Evolutionary conservation across 179 eudicot species (phyloP).

Genomic region (Carnegiea gigantea): DNA sequence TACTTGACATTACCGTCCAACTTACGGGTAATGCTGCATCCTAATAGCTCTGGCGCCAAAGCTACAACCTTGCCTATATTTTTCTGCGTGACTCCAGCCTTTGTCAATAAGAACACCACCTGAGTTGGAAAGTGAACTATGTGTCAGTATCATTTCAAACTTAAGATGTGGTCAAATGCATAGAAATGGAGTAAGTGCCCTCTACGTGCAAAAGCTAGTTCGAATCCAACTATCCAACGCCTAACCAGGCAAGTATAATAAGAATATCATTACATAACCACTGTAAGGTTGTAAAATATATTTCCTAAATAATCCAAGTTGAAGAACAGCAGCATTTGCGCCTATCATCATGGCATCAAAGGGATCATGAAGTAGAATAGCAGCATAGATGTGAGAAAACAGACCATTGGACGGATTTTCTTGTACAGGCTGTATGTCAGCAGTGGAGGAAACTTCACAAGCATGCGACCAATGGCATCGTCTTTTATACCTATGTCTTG

Average conservation of each 20-base stretch:
- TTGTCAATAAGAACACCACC: conserved; percentile 84
- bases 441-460: conserved; percentile 78
- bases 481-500: conserved; percentile 82
- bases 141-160: background rate
- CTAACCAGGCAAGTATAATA: background rate
- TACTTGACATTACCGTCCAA: conserved; percentile 80
- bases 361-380: conserved; percentile 5
- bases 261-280: background rate
- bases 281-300: background rate
- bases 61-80: conserved; percentile 81
- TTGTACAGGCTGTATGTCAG: conserved; percentile 90
- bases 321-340: background rate
- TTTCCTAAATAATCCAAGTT: background rate
- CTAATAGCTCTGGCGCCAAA: conserved; percentile 88
- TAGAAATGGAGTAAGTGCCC: background rate
- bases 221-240: background rate
- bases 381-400: conserved; percentile 21
- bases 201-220: background rate
- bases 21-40: conserved; percentile 87
- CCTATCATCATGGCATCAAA: background rate
- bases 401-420: conserved; percentile 97
- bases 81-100: conserved; percentile 72
- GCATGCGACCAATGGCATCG: conserved; percentile 77
- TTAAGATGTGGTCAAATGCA: background rate
- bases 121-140: conserved; percentile 24